Conservation (phyloP, 108 stramenopile species). For the Cyclotella sp. region DNA sequence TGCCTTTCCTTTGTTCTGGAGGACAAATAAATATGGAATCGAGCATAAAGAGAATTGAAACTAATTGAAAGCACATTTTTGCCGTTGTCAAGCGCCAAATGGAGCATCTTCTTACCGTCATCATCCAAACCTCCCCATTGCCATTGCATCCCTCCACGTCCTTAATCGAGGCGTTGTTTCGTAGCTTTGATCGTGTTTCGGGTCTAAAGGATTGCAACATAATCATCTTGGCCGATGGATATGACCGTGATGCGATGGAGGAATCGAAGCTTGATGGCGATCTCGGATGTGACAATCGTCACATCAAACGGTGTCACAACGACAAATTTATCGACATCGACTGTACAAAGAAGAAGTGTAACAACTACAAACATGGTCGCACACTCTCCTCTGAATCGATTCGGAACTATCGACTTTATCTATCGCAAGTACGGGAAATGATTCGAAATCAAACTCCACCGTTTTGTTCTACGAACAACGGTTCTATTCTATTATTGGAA, state of each 20-base stretch:
- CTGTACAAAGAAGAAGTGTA: not conserved
- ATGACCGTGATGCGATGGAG: slow-evolving; percentile 15
- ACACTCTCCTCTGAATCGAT: slow-evolving; percentile 14
- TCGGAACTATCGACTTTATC: slow-evolving; percentile 18
- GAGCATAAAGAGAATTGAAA: too few relatives aligned
- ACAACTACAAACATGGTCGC: slow-evolving; percentile 39
- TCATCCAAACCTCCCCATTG: slow-evolving; percentile 50
- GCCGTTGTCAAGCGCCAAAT: not conserved
- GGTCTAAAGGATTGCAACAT: slow-evolving; percentile 41
- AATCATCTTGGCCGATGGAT: slow-evolving; percentile 45
- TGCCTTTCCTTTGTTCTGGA: too few relatives aligned
- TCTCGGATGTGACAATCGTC: not conserved
- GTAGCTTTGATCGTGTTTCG: slow-evolving; percentile 45
- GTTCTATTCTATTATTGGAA: slow-evolving; percentile 40
- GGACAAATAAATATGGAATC: too few relatives aligned
- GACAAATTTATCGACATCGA: not conserved
- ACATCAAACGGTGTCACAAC: not conserved
- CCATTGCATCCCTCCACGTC: slow-evolving; percentile 54
- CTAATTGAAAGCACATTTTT: too few relatives aligned
- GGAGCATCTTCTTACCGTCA: slow-evolving; percentile 29
- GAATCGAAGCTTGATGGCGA: not conserved
- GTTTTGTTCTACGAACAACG: not conserved
- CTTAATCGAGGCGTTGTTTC: slow-evolving; percentile 51
- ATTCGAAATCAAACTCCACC: not conserved
- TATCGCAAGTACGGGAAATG: not conserved